Evolutionary conservation across 1,284 basidiomycete genomes (phyloP).

Genomic region (Ustilago tritici): DNA sequence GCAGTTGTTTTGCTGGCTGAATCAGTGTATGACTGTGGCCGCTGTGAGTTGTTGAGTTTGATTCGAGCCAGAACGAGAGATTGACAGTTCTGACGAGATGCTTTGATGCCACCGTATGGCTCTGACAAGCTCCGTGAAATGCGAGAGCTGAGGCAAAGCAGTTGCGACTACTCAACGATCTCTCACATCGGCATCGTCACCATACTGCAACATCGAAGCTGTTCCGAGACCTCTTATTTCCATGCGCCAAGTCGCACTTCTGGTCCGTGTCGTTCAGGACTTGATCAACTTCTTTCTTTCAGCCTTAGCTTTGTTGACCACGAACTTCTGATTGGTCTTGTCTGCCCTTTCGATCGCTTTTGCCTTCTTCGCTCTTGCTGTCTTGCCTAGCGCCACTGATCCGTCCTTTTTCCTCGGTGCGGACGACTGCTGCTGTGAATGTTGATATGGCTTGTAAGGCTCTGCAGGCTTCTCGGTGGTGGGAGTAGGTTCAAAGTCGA

Average conservation of each 20-base stretch:
- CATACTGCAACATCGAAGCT: too few relatives aligned
- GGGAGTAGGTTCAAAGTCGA: conserved; percentile 31
- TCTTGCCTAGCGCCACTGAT: conserved; percentile 14
- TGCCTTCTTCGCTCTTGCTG: conserved; percentile 35
- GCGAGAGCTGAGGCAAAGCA: too few relatives aligned
- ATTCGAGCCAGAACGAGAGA: too few relatives aligned
- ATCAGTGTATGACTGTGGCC: neutral
- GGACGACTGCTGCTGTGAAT: conserved; percentile 21
- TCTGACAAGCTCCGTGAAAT: too few relatives aligned
- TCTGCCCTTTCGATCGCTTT: conserved; percentile 53
- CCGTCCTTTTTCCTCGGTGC: conserved; percentile 11
- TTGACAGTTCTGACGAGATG: too few relatives aligned
- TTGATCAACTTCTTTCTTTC: conserved; percentile 50
- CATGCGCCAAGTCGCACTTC: neutral
- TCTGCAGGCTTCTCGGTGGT: conserved; percentile 2
- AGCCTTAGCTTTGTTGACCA: conserved; percentile 30
- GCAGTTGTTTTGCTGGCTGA: neutral
- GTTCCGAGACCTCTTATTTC: too few relatives aligned
- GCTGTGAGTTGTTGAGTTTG: neutral
- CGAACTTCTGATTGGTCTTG: conserved; percentile 41
- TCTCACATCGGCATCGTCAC: too few relatives aligned
- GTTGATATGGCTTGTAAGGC: conserved; percentile 41
- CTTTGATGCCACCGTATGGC: too few relatives aligned
- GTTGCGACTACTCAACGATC: too few relatives aligned
- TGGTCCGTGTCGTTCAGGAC: conserved; percentile 13